A percentile compares a stretch with the other conserved stretches of the same genome.
Evolutionary conservation across 768 basidiomycete species (phyloP).

Genomic region (Termitomyces sp.): DNA sequence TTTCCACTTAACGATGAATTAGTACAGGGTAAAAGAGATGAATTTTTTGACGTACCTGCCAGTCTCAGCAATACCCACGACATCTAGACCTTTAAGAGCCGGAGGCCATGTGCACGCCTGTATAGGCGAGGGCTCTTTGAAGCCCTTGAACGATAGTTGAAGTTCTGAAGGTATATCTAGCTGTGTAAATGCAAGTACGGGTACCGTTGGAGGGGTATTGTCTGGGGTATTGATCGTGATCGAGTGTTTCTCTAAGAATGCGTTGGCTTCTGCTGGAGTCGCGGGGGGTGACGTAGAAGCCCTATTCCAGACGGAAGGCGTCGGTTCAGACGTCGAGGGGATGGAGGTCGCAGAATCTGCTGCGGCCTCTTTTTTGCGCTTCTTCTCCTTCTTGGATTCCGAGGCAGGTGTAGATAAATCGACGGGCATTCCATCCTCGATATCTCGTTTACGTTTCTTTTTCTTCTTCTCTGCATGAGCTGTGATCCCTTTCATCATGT

Average conservation of each 20-base stretch:
- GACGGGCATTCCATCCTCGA: slow-evolving; percentile 17
- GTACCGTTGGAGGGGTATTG: slow-evolving; percentile 44
- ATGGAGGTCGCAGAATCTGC: slow-evolving; percentile 14
- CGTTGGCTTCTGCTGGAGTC: slow-evolving; percentile 40
- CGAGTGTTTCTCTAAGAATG: slow-evolving; percentile 68
- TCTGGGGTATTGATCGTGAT: slow-evolving; percentile 66
- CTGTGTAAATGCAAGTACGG: slow-evolving; percentile 72
- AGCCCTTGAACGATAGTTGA: slow-evolving; percentile 58
- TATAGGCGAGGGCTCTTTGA: slow-evolving; percentile 90
- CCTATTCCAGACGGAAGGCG: slow-evolving; percentile 9
- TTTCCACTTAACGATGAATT: slow-evolving; percentile 65
- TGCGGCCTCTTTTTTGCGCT: slow-evolving; percentile 31
- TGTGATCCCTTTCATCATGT: neutral
- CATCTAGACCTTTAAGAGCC: slow-evolving; percentile 76
- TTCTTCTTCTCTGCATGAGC: slow-evolving; percentile 25
- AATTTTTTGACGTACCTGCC: slow-evolving; percentile 60
- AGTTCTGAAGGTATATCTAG: slow-evolving; percentile 64
- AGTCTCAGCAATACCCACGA: slow-evolving; percentile 95
- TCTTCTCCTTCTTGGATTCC: slow-evolving; percentile 40
- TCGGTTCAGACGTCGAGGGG: slow-evolving; percentile 9
- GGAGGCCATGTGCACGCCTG: slow-evolving; percentile 96
- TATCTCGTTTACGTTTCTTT: slow-evolving; percentile 40
- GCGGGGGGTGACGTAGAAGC: slow-evolving; percentile 14
- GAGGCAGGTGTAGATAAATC: slow-evolving; percentile 6
- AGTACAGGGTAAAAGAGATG: neutral